A percentile compares a stretch with the other conserved stretches of the same genome.
Conservation (phyloP, 495 filamentous ascomycete genomes). For the Podospora anserina region DNA sequence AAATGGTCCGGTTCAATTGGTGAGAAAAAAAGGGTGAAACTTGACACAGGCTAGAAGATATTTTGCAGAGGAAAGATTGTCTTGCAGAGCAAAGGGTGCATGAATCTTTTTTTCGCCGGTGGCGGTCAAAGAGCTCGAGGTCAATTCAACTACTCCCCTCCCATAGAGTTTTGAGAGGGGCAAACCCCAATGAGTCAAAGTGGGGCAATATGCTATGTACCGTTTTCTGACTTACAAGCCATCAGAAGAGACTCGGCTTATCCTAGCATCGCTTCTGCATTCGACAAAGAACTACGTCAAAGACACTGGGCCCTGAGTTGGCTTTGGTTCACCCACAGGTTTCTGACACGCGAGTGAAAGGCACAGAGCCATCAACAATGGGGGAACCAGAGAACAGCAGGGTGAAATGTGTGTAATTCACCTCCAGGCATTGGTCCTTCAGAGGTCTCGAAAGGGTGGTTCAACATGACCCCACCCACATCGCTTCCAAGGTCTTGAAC, state of each 20-base stretch:
- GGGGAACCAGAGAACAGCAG: background rate
- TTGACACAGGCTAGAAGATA: background rate
- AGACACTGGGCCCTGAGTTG: background rate
- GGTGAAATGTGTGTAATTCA: background rate
- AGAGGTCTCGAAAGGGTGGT: background rate
- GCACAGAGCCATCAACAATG: background rate
- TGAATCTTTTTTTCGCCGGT: constrained; percentile 12
- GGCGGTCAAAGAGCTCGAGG: constrained; percentile 22
- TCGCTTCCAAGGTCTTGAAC: background rate
- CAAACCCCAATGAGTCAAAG: constrained; percentile 24
- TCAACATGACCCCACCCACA: background rate
- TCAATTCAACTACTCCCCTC: constrained; percentile 2
- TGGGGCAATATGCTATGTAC: constrained; percentile 13
- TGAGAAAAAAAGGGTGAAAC: background rate
- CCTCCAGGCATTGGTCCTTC: background rate
- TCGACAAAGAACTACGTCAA: background rate
- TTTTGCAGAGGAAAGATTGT: background rate
- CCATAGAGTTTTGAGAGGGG: constrained; percentile 5
- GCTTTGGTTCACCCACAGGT: background rate
- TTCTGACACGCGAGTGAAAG: background rate
- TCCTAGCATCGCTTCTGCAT: background rate
- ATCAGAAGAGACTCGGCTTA: background rate
- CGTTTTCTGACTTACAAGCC: background rate
- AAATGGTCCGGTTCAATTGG: background rate
- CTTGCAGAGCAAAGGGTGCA: background rate